Evolutionary conservation across 2,329 filamentous ascomycete species (phyloP).

Genomic region (Trichophyton equinum): DNA sequence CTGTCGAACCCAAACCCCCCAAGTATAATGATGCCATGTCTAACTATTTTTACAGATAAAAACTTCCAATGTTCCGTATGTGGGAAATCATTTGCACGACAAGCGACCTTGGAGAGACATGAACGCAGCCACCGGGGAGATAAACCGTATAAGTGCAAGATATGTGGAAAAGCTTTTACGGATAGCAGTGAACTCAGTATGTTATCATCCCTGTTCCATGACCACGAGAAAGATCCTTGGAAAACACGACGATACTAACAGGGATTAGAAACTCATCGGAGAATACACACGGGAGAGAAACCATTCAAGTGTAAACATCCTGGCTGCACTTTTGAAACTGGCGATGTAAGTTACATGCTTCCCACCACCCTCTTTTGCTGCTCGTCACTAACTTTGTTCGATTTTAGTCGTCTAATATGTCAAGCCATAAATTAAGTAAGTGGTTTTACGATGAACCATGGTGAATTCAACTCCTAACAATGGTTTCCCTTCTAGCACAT

Average conservation of each 20-base stretch:
- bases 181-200: slow-evolving; percentile 35
- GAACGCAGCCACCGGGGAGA: slow-evolving; percentile 34
- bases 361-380: not conserved
- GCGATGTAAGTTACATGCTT: slow-evolving; percentile 25
- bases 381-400: not conserved
- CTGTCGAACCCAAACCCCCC: not conserved
- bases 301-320: slow-evolving; percentile 33
- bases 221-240: not conserved
- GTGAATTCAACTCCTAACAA: slow-evolving; percentile 10
- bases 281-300: slow-evolving; percentile 33
- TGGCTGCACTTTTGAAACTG: slow-evolving; percentile 32
- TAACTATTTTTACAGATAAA: slow-evolving; percentile 22
- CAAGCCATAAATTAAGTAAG: slow-evolving; percentile 33
- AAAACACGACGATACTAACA: slow-evolving; percentile 14
- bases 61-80: slow-evolving; percentile 32
- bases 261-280: slow-evolving; percentile 30
- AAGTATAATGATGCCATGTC: not conserved
- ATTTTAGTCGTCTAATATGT: slow-evolving; percentile 33
- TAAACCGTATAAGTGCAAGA: slow-evolving; percentile 31
- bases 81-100: slow-evolving; percentile 31
- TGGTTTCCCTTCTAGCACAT: slow-evolving; percentile 19
- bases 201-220: not conserved
- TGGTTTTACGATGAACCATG: not conserved
- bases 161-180: slow-evolving; percentile 32
- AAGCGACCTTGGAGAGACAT: slow-evolving; percentile 33